Base-by-base conservation (phyloP, 2,329 filamentous ascomycete genomes). In the Claviceps paspali region DNA sequence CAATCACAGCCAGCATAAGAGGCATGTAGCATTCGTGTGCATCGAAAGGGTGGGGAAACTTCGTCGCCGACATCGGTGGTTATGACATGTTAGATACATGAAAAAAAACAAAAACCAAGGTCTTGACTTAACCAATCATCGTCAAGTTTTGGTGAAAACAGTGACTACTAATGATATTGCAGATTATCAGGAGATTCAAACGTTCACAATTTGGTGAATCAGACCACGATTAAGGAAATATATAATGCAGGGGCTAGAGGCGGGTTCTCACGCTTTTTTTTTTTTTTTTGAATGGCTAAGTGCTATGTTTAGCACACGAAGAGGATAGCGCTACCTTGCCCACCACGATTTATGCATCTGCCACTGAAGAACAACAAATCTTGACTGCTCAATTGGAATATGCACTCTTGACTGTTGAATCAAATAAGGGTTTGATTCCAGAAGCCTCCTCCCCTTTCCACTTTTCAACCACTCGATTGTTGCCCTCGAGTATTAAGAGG, bases 401-500 rank as follows among this genome's bases (percentile, higher is more conserved):
- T 9, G 2, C 11, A 9, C 6, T 15, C 11, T 35, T 24, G 21
- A 9, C 6, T 15, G 17, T 35, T 24, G 21, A 22, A 9, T 23
- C 38, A 23, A 30, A 6, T 11, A 10, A 29, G 29, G 4, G 2
- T n/a, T 23, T 22, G 19, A 14, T 39, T 18, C 22, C 28, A 38
- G 29, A 36, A 28, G 36, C 33, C 7, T 32, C n/a, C n/a, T 24
- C 28, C 11, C 29, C 19, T 11, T 15, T 37, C 36, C 18, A 33
- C 15, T 41, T 40, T 45, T 44, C 38, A 38, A 41, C 43, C 41
- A 48, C 45, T 47, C 39, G 36, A 41, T 39, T 42, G 41, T 41
- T 44, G 46, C 47, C 46, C 46, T 47, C 26, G 49, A 47, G 47
- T 44, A 57, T 55, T 55, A 56, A 46, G 45, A 41, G 48, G 45